Percentiles rank a stretch among this genome's conserved stretches.
Evolutionary conservation across 192 early-diverging fungal genomes (phyloP).

Genomic region (Phlyctochytrium arcticum): DNA sequence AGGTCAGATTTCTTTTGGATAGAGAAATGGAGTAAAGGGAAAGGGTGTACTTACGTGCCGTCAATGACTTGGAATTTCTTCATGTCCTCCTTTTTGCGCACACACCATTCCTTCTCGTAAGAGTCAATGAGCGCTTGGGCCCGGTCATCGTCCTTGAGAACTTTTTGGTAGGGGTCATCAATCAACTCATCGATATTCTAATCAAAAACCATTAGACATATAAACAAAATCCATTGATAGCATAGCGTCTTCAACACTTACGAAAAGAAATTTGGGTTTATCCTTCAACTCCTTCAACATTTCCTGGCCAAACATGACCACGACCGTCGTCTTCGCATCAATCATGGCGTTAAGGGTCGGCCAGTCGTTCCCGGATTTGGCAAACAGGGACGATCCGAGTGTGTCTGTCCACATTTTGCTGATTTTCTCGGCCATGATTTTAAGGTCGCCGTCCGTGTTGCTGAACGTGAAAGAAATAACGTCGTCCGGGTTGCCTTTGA

Average conservation of each 20-base stretch:
- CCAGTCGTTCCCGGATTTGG: slow-evolving; percentile 43
- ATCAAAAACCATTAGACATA: too few relatives aligned
- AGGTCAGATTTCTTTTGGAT: too few relatives aligned
- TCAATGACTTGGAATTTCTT: slow-evolving; percentile 22
- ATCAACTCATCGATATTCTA: slow-evolving; percentile 15
- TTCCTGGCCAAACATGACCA: slow-evolving; percentile 34
- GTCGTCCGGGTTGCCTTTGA: slow-evolving; percentile 66
- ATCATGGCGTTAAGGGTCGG: slow-evolving; percentile 68
- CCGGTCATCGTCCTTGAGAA: slow-evolving; percentile 18
- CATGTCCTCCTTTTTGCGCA: not conserved
- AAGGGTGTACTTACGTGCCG: slow-evolving; percentile 13
- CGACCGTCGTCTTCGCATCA: slow-evolving; percentile 54
- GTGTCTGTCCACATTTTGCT: slow-evolving; percentile 48
- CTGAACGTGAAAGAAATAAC: slow-evolving; percentile 75
- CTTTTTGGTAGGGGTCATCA: slow-evolving; percentile 15
- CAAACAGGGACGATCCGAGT: slow-evolving; percentile 44
- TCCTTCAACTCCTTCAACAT: not conserved
- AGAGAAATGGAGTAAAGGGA: not conserved
- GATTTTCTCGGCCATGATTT: slow-evolving; percentile 42
- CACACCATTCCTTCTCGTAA: slow-evolving; percentile 15
- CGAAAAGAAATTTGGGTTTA: not conserved
- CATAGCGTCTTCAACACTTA: too few relatives aligned
- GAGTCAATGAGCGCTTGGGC: slow-evolving; percentile 1
- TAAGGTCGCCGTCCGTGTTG: slow-evolving; percentile 52
- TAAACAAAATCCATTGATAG: too few relatives aligned